Percentiles rank a stretch among this genome's conserved stretches.
phyloP scores from a whole-genome alignment of 2,329 filamentous ascomycete genomes.

The Mycocentrospora acerina region DNA sequence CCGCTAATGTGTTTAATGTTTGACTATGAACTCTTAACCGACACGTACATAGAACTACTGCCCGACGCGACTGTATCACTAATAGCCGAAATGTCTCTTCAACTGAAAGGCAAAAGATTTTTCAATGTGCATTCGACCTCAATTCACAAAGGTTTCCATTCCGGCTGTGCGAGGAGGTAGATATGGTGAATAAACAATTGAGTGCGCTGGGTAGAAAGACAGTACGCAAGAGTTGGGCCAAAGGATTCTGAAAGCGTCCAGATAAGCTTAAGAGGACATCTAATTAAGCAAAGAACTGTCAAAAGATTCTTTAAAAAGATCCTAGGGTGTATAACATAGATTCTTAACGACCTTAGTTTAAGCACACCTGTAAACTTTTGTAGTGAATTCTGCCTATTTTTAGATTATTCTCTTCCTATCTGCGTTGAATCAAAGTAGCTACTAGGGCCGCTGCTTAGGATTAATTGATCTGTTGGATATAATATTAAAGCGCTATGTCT shows the following conservation, averaged over 20 bases:
- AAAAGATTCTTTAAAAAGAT: slow-evolving; percentile 10
- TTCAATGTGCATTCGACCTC: slow-evolving; percentile 17
- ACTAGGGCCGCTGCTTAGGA: too few species aligned
- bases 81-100: slow-evolving; percentile 9
- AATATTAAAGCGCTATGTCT: too few species aligned
- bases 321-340: too few species aligned
- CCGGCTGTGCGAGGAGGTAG: slow-evolving; percentile 10
- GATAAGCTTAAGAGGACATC: slow-evolving; percentile 16
- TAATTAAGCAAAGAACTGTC: slow-evolving; percentile 10
- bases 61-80: background rate
- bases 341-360: too few species aligned
- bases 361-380: too few species aligned
- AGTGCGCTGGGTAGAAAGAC: slow-evolving; percentile 5
- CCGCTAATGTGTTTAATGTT: too few species aligned
- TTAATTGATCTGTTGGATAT: too few species aligned
- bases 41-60: background rate
- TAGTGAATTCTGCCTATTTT: too few species aligned
- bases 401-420: too few species aligned
- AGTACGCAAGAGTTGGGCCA: slow-evolving; percentile 13
- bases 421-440: too few species aligned
- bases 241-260: slow-evolving; percentile 12
- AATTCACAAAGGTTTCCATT: slow-evolving; percentile 12
- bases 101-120: slow-evolving; percentile 14
- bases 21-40: too few species aligned
- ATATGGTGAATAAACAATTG: slow-evolving; percentile 23